Percentiles rank a stretch among this genome's conserved stretches.
Evolutionary conservation across 352 stramenopile species (phyloP).

Genomic region (Pythium guiyangense): DNA sequence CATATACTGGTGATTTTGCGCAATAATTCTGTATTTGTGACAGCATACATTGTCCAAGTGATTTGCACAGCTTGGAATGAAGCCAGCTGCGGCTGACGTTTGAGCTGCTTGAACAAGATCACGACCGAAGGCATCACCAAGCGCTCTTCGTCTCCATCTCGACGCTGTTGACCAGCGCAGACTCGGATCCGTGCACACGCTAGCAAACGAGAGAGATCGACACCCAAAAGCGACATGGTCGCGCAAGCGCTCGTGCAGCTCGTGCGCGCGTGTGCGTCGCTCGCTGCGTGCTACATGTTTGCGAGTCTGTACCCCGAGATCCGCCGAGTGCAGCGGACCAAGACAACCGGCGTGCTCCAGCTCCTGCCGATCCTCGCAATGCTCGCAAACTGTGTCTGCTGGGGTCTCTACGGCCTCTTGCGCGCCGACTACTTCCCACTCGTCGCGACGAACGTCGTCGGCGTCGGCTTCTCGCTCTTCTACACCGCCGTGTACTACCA

Average conservation of each 20-base stretch:
- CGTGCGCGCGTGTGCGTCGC: slow-evolving; percentile 33
- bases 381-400: slow-evolving; percentile 55
- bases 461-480: slow-evolving; percentile 30
- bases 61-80: no score
- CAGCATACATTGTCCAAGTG: no score
- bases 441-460: slow-evolving; percentile 43
- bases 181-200: background rate
- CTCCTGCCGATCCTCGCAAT: slow-evolving; percentile 51
- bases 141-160: background rate
- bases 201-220: background rate
- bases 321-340: slow-evolving; percentile 25
- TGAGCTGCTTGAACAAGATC: no score
- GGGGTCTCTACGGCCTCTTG: slow-evolving; percentile 48
- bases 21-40: no score
- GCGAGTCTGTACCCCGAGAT: slow-evolving; percentile 37
- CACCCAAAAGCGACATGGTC: slow-evolving; percentile 13
- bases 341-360: slow-evolving; percentile 10
- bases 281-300: slow-evolving; percentile 43
- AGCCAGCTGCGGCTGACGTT: no score
- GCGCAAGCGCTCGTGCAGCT: slow-evolving; percentile 20
- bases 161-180: no score
- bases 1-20: no score
- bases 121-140: no score
- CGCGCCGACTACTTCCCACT: slow-evolving; percentile 48
- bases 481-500: slow-evolving; percentile 49